These are phyloP conservation scores for Phragmites australis DNA, from an alignment of 176 grass and related monocot species.

Conservation along the genomic window DNA sequence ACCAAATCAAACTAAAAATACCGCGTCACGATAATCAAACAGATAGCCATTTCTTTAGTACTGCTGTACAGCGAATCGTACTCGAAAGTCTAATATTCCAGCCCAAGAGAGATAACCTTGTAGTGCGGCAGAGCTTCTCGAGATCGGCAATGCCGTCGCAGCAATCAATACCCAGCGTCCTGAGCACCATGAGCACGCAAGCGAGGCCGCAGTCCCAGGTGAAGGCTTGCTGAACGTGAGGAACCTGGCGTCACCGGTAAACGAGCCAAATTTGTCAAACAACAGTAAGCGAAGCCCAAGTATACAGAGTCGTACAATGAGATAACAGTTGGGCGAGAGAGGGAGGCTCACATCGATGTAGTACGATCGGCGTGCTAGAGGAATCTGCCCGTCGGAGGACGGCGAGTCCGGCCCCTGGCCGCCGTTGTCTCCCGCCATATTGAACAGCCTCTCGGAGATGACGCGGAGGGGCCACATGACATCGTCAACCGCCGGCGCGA, in stretches of 20 bases:
- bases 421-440: slow-evolving; percentile 51
- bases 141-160: slow-evolving; percentile 69
- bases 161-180: slow-evolving; percentile 68
- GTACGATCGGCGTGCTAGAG: slow-evolving; percentile 51
- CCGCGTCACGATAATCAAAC: not conserved
- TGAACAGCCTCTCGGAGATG: slow-evolving; percentile 82
- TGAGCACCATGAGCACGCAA: slow-evolving; percentile 92
- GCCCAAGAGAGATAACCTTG: slow-evolving; percentile 45
- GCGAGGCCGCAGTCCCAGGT: slow-evolving; percentile 97
- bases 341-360: slow-evolving; percentile 62
- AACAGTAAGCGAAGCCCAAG: not conserved
- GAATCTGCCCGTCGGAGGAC: slow-evolving; percentile 24
- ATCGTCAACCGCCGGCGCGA: slow-evolving; percentile 23
- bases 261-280: slow-evolving; percentile 21
- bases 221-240: slow-evolving; percentile 88
- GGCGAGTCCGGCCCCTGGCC: slow-evolving; percentile 9
- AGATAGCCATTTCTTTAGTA: not conserved
- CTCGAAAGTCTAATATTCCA: not conserved
- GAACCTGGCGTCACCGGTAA: slow-evolving; percentile 54
- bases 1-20: not conserved
- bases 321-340: not conserved
- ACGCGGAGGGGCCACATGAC: slow-evolving; percentile 82
- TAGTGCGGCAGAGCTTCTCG: slow-evolving; percentile 83
- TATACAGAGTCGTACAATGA: not conserved
- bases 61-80: not conserved